Conservation (phyloP, 768 basidiomycete species). For the Erythrobasidium yunnanense region DNA sequence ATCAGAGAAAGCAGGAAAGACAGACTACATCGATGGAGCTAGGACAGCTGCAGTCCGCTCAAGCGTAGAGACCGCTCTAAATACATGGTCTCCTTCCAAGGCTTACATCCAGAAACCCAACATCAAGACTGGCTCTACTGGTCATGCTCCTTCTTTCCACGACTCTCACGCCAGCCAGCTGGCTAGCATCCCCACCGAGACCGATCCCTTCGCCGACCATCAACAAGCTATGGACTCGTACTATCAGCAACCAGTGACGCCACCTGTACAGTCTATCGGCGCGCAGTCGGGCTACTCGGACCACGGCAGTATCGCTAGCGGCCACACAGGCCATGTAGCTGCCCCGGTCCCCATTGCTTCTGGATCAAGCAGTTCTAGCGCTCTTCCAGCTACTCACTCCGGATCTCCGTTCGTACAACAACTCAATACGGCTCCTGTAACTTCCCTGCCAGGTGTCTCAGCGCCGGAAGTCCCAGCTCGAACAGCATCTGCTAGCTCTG, state of each 20-base stretch:
- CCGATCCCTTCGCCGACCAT: conserved; percentile 4
- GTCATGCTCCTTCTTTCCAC: conserved; percentile 32
- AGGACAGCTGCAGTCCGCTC: conserved; percentile 32
- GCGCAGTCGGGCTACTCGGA: too few species aligned
- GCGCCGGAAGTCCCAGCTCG: too few species aligned
- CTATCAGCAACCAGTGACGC: conserved; percentile 1
- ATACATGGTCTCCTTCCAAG: background rate
- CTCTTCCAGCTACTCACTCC: background rate
- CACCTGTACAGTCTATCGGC: too few species aligned
- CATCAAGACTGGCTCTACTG: background rate
- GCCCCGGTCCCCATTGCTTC: conserved; percentile 16
- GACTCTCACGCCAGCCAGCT: conserved; percentile 33
- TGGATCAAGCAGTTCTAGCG: background rate
- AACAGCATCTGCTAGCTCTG: too few species aligned
- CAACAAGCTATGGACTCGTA: background rate
- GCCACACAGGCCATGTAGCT: background rate
- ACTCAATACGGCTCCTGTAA: conserved; percentile 16
- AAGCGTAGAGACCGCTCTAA: conserved; percentile 26
- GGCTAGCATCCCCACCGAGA: conserved; percentile 9
- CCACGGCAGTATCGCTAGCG: background rate
- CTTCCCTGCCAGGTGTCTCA: background rate
- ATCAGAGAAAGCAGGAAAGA: conserved; percentile 15
- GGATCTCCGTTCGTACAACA: conserved; percentile 2
- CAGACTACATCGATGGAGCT: conserved; percentile 28
- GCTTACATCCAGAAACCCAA: background rate